Evolutionary conservation across 352 stramenopile species (phyloP), one percentile per base, ranked within the genome.

Genomic region (Phytophthora idaei): DNA sequence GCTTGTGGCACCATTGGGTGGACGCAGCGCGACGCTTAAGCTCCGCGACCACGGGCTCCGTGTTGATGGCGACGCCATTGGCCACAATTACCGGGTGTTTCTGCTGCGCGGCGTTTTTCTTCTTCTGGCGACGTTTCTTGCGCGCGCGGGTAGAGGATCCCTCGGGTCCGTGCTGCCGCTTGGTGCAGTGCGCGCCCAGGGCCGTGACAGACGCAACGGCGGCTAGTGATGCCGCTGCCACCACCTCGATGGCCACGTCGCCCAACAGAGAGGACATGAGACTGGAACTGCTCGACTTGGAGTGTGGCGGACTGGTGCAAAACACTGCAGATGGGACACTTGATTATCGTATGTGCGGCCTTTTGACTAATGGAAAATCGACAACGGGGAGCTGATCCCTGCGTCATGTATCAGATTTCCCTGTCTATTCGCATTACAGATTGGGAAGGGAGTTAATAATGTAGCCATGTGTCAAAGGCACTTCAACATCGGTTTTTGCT

Each of bases 1-100:
- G 74, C 61, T 88, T 83, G 71, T 90, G 63, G 52, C 78, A 71
- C 64, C 69, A 85, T 58, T 83, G 80, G 54, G 73, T 60, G 25
- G 60, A 54, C 6, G 28, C 7, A 0, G 83, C 81, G 29, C 72
- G 64, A 59, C 76, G 76, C 67, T 90, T 80, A 48, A 92, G 81
- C 49, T 84, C 71, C 27, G 74, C 69, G 6, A 89, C 64, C 10
- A 80, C 70, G 1, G 77, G 69, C 51, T 85, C 76, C 29, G 74
- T 76, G 37, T 57, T 66, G 8, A 77, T 59, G 1, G 64, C 48
- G 34, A 75, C 73, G 31, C 70, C 71, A 42, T 80, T 74, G 55
- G 64, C 69, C 50, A 78, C 73, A 42, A 80, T 4, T 41, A 72
- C 65, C 52, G 56, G 50, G 34, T 71, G 65, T 32, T 67, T 47